These are phyloP conservation scores for Trichoderma endophyticum DNA, from an alignment of 2,329 filamentous ascomycete genomes.

Conservation along the genomic window DNA sequence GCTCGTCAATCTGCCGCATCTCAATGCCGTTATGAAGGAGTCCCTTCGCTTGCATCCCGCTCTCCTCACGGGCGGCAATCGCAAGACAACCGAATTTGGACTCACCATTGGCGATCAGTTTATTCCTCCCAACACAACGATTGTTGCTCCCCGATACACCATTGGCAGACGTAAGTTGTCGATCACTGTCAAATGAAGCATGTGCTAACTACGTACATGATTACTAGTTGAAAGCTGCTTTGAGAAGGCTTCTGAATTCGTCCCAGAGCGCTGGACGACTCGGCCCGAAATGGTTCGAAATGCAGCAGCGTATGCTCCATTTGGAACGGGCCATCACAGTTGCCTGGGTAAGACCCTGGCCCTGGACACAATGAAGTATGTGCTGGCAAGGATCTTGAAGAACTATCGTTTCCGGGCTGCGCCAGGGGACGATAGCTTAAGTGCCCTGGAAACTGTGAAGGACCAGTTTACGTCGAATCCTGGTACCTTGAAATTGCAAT, in stretches of 20 bases:
- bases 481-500: background rate
- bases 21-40: conserved; percentile 23
- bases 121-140: conserved; percentile 23
- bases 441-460: background rate
- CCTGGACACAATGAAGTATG: conserved; percentile 7
- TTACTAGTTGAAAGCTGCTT: conserved; percentile 28
- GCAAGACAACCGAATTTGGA: conserved; percentile 23
- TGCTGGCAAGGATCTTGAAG: conserved; percentile 10
- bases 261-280: conserved; percentile 39
- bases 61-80: conserved; percentile 21
- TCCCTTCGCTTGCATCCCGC: conserved; percentile 26
- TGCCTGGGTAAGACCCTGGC: conserved; percentile 11
- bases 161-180: background rate
- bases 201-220: background rate
- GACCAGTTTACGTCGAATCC: background rate
- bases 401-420: conserved; percentile 3
- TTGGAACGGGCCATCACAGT: conserved; percentile 28
- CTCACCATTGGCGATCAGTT: conserved; percentile 21
- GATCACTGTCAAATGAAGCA: background rate
- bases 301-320: conserved; percentile 32
- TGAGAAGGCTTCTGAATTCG: conserved; percentile 30
- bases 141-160: background rate
- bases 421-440: background rate
- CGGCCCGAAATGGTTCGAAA: conserved; percentile 33
- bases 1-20: background rate